phyloP scores from a whole-genome alignment of 345 rosid genomes.

The Zanthoxylum bungeanum region DNA sequence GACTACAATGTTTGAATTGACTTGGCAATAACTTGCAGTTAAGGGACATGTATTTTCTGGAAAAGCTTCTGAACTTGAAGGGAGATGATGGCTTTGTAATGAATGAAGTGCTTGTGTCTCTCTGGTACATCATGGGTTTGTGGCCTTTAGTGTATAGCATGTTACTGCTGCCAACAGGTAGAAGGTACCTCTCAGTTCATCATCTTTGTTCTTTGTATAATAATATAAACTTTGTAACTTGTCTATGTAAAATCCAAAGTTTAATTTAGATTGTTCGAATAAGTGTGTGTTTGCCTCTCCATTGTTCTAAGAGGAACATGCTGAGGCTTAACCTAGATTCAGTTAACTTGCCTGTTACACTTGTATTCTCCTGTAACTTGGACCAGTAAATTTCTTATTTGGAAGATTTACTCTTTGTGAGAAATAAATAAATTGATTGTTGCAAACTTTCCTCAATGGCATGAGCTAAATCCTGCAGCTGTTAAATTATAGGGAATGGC shows the following conservation, averaged over 20 bases:
- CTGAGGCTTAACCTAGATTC: neutral
- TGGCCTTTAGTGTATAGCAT: slow-evolving; percentile 82
- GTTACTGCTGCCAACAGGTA: slow-evolving; percentile 77
- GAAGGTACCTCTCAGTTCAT: slow-evolving; percentile 49
- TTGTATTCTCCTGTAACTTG: neutral
- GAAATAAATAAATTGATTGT: neutral
- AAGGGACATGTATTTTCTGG: slow-evolving; percentile 75
- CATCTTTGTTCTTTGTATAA: neutral
- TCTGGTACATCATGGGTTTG: slow-evolving; percentile 86
- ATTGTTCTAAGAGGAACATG: neutral
- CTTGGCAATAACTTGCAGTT: slow-evolving; percentile 39
- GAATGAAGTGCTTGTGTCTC: slow-evolving; percentile 77
- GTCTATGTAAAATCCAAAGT: neutral
- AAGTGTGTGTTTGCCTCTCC: neutral
- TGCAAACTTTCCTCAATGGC: neutral
- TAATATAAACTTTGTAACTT: neutral
- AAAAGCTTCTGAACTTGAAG: slow-evolving; percentile 72
- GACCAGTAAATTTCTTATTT: too few species aligned
- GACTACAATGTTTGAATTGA: neutral
- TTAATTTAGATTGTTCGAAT: neutral
- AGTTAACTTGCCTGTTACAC: neutral
- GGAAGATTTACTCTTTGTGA: too few species aligned
- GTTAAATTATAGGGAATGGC: neutral
- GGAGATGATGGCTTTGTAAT: slow-evolving; percentile 84
- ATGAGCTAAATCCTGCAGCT: neutral